Percentiles rank a stretch among this genome's conserved stretches.
phyloP scores from a whole-genome alignment of 345 rosid genomes.

The Pistacia atlantica region DNA sequence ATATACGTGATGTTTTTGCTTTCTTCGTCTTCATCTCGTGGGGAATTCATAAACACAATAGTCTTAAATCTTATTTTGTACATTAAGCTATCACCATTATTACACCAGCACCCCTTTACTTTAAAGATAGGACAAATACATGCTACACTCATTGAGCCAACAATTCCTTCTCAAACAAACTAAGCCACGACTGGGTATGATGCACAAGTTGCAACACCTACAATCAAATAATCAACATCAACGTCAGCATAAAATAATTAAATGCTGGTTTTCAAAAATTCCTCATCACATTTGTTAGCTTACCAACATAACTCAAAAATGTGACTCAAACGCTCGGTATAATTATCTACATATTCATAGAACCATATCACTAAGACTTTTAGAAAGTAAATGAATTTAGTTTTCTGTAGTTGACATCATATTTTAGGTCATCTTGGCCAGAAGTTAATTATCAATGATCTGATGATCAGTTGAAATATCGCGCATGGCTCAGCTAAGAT shows the following conservation, averaged over 20 bases:
- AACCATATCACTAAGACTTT: too few relatives aligned
- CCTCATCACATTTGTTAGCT: neutral
- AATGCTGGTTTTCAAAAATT: neutral
- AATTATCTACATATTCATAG: neutral
- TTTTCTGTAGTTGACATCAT: neutral
- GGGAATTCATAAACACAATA: neutral
- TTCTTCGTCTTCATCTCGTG: neutral
- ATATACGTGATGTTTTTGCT: neutral
- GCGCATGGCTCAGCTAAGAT: neutral
- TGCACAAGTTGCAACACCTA: slow-evolving; percentile 94
- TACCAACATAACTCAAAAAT: neutral
- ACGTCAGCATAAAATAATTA: neutral
- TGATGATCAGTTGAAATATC: neutral
- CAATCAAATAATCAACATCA: slow-evolving; percentile 24
- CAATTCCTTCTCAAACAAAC: neutral
- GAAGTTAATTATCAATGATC: neutral
- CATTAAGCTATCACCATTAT: slow-evolving; percentile 8
- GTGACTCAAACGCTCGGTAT: neutral
- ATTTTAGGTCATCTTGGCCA: neutral
- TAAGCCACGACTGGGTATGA: slow-evolving; percentile 80
- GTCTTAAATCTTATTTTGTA: slow-evolving; percentile 12
- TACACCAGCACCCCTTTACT: neutral
- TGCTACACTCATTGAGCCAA: neutral
- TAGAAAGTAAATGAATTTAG: too few relatives aligned
- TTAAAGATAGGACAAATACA: neutral